A percentile compares a stretch with the other conserved stretches of the same genome.
phyloP scores from a whole-genome alignment of 2,329 filamentous ascomycete species.

The Trichothecium sympodiale region DNA sequence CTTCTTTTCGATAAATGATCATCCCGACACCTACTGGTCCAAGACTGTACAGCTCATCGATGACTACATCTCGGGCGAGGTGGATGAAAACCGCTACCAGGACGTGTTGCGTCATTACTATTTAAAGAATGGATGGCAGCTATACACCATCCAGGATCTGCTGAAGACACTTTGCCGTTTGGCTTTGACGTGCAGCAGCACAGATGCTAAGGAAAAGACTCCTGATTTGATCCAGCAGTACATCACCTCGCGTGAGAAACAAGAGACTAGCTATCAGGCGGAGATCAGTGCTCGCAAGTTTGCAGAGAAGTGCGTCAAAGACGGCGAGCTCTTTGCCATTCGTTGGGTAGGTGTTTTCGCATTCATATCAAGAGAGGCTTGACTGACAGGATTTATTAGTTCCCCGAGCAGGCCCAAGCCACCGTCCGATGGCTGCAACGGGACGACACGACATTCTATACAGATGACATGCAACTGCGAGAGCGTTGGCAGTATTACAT shows the following conservation, averaged over 20 bases:
- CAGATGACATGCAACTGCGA: conserved; percentile 74
- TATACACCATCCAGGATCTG: conserved; percentile 88
- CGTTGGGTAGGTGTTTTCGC: conserved; percentile 63
- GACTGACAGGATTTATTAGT: conserved; percentile 35
- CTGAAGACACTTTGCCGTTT: conserved; percentile 72
- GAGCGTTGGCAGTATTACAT: conserved; percentile 93
- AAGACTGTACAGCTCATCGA: conserved; percentile 80
- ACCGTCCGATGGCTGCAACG: conserved; percentile 61
- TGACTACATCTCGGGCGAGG: conserved; percentile 70
- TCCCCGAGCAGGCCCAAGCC: conserved; percentile 56
- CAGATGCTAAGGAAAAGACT: conserved; percentile 86
- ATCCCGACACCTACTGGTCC: conserved; percentile 64
- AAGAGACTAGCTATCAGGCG: conserved; percentile 78
- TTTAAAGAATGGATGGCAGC: conserved; percentile 78
- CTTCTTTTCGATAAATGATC: conserved; percentile 58
- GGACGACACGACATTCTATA: conserved; percentile 69
- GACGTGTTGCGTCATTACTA: conserved; percentile 89
- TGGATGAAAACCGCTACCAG: conserved; percentile 76
- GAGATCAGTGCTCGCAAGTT: conserved; percentile 87
- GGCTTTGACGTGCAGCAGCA: conserved; percentile 71
- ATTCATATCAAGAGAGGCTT: background rate
- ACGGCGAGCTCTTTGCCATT: conserved; percentile 83
- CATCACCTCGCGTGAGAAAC: conserved; percentile 66
- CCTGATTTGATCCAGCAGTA: conserved; percentile 84
- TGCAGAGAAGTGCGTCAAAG: conserved; percentile 86